Evolutionary conservation across 1,139 yeast species (phyloP), one percentile per base, ranked within the genome.

Genomic region (Blastobotrys indianensis): DNA sequence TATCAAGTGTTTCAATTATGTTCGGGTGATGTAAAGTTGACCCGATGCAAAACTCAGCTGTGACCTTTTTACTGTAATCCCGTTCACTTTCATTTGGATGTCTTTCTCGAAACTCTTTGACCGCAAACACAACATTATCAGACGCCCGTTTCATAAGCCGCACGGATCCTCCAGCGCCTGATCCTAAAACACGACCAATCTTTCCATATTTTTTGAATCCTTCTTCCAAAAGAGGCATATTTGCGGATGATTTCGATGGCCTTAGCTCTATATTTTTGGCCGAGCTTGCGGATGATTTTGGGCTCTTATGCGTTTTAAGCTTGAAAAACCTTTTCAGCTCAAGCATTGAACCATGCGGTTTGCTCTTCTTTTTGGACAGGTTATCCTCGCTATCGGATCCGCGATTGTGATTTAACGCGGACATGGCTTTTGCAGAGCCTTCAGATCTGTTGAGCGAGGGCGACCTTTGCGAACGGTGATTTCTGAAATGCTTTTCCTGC

Each of bases 151-250:
- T 81, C 59, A 94, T 80, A 46, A 92, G 73, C 50, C 94, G 80
- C 12, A 94, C 99, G 1, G 94, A 84, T 4, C 99, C 99, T 41
- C 98, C 99, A 2, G 98, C 98, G 33, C 99, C 99, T 28, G 95
- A 83, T 28, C 98, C 99, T 55, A 94, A 71, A 51, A 85, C 82
- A 54, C 86, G 85, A 44, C 97, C 97, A 53, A 90, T 72, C 56
- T 83, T 85, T 51, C 95, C 95, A 65, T 92, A 94, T 62, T 90
- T 85, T 56, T 82, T 84, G 50, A 67, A 65, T 9, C 71, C 70
- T 35, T 65, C 68, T 47, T 69, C 71, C 50, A 64, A 62, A 50
- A 69, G 68, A 7, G 72, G 72, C 52, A 64, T 53, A 28, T 57
- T 51, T 41, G 54, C 55, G 23, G 54, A 44, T 20, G 46, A 47